A percentile compares a stretch with the other conserved stretches of the same genome.
phyloP scores from a whole-genome alignment of 345 rosid genomes.

The Syzygium oleosum region DNA sequence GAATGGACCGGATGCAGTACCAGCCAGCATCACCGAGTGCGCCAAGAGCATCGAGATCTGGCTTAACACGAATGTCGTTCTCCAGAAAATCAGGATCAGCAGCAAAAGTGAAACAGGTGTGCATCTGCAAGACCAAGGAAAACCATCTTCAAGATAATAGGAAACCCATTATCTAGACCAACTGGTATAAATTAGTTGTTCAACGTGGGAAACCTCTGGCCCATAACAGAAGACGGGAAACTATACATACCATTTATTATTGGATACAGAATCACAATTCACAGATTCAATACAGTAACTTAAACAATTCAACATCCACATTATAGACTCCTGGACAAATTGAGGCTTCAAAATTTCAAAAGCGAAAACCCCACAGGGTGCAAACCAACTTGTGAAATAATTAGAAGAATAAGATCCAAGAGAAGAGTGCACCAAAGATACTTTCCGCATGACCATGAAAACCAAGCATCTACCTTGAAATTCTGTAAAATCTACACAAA shows the following conservation, averaged over 20 bases:
- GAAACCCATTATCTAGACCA: neutral
- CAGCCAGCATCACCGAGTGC: constrained; percentile 91
- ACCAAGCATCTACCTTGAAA: neutral
- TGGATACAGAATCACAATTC: neutral
- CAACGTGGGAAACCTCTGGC: neutral
- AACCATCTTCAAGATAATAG: neutral
- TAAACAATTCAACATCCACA: neutral
- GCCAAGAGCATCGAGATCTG: constrained; percentile 77
- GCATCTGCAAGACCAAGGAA: constrained; percentile 26
- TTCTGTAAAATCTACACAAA: neutral
- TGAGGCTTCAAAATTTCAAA: neutral
- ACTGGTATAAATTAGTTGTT: neutral
- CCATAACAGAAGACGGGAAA: neutral
- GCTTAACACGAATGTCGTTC: constrained; percentile 72
- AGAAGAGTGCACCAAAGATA: neutral
- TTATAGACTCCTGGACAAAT: neutral
- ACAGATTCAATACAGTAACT: neutral
- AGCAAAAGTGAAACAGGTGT: constrained; percentile 48
- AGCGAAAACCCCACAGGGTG: neutral
- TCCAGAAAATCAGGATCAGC: constrained; percentile 42
- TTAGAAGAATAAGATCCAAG: neutral
- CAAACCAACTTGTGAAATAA: neutral
- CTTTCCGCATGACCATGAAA: neutral
- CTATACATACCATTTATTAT: neutral
- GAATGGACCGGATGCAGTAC: constrained; percentile 56